Percentiles rank a stretch among this genome's conserved stretches.
These are phyloP conservation scores for Galium porrigens DNA, from an alignment of 305 asterid genomes.

Conservation along the genomic window DNA sequence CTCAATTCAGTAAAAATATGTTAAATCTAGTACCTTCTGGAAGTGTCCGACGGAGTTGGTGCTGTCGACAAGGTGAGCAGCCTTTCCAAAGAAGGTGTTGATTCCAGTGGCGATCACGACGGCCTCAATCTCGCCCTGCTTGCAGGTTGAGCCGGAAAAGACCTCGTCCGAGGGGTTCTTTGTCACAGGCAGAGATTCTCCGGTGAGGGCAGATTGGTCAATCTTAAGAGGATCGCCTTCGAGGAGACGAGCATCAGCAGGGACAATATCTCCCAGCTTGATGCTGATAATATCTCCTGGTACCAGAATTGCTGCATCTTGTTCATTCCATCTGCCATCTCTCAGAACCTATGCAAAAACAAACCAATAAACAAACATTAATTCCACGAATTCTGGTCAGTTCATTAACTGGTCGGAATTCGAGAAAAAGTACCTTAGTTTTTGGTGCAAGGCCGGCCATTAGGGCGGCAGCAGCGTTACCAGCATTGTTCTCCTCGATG, in stretches of 20 bases:
- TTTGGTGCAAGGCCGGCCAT: constrained; percentile 91
- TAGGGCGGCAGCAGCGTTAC: constrained; percentile 75
- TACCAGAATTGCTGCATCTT: constrained; percentile 52
- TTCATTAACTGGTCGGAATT: neutral
- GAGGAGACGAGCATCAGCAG: constrained; percentile 67
- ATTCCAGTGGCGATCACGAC: constrained; percentile 85
- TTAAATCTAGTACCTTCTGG: constrained; percentile 41
- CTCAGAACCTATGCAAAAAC: constrained; percentile 35
- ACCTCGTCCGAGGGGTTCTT: constrained; percentile 52
- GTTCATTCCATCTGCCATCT: constrained; percentile 52
- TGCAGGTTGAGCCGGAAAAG: constrained; percentile 84
- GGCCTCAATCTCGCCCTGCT: constrained; percentile 89
- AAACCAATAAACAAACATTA: neutral
- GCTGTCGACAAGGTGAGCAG: constrained; percentile 88
- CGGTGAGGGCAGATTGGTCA: constrained; percentile 83
- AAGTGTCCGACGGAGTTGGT: constrained; percentile 80
- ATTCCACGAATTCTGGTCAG: neutral
- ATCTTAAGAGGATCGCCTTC: constrained; percentile 70
- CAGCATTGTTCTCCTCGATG: constrained; percentile 79
- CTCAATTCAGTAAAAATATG: too few species aligned
- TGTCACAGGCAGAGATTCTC: constrained; percentile 78
- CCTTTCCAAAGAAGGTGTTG: constrained; percentile 83
- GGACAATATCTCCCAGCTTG: constrained; percentile 60
- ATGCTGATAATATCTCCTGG: constrained; percentile 67
- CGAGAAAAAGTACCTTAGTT: constrained; percentile 35